A percentile compares a stretch with the other conserved stretches of the same genome.
These are phyloP conservation scores for Globisporangium ultimum DNA, from an alignment of 352 stramenopile species.

Conservation along the genomic window DNA sequence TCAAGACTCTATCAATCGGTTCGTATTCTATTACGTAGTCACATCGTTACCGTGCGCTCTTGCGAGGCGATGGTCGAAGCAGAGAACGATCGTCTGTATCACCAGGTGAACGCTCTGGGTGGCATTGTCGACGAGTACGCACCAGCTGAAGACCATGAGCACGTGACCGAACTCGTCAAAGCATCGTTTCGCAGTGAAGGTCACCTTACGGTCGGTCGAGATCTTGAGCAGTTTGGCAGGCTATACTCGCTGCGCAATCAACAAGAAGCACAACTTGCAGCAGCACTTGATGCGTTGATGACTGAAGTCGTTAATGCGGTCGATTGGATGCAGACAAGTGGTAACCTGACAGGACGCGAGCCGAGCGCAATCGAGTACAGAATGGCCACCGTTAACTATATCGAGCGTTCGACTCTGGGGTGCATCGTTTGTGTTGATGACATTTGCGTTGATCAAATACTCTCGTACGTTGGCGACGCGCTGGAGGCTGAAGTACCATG, in stretches of 20 bases:
- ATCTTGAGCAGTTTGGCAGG: not conserved
- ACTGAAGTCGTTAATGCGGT: too few relatives aligned
- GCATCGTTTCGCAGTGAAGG: not conserved
- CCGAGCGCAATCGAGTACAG: too few relatives aligned
- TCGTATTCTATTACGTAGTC: not conserved
- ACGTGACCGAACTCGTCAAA: not conserved
- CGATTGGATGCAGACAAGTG: not conserved
- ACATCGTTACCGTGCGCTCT: not conserved
- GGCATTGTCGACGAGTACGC: not conserved
- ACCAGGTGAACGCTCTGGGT: not conserved
- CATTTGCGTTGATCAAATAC: not conserved
- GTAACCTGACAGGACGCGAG: too few relatives aligned
- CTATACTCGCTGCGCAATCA: not conserved
- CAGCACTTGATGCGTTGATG: not conserved
- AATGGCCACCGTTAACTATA: not conserved
- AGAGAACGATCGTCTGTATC: constrained; percentile 1
- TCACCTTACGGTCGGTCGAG: not conserved
- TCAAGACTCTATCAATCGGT: not conserved
- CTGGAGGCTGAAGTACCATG: not conserved
- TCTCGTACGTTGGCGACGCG: not conserved
- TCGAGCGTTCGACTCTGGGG: not conserved
- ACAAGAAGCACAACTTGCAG: not conserved
- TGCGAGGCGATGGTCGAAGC: constrained; percentile 2
- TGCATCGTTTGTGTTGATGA: not conserved
- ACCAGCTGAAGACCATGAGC: not conserved